phyloP scores from a whole-genome alignment of 176 grass and related monocot genomes.

The Oryza punctata region DNA sequence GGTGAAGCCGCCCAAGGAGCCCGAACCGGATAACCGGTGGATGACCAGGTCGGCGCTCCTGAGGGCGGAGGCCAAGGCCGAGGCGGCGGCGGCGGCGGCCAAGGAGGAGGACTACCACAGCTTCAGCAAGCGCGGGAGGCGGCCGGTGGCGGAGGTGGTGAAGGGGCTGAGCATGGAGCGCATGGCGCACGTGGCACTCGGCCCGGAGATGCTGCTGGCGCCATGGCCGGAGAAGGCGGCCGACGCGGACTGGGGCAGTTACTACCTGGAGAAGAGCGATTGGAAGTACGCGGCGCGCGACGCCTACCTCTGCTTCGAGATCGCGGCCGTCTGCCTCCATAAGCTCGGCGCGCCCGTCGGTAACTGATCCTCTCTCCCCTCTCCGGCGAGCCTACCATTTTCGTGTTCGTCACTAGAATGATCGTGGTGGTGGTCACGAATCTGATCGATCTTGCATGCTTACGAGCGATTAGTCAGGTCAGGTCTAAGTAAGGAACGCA shows the following conservation, averaged over 20 bases:
- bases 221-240: conserved; percentile 12
- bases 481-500: background rate
- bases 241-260: conserved; percentile 31
- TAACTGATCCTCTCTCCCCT: background rate
- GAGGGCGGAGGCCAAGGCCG: background rate
- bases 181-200: conserved; percentile 42
- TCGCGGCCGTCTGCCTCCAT: conserved; percentile 28
- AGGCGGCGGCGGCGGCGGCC: background rate
- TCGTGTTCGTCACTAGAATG: background rate
- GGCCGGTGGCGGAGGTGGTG: conserved; percentile 18
- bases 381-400: background rate
- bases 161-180: conserved; percentile 31
- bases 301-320: conserved; percentile 46
- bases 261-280: background rate
- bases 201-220: conserved; percentile 37
- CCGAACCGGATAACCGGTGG: background rate
- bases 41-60: background rate
- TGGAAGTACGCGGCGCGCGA: conserved; percentile 31
- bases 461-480: background rate
- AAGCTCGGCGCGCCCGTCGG: conserved; percentile 27
- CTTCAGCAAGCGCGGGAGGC: background rate
- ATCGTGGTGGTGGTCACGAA: background rate
- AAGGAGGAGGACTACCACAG: background rate
- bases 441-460: background rate
- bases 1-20: background rate